Percentiles rank a stretch among this genome's conserved stretches.
Evolutionary conservation across 768 basidiomycete genomes (phyloP).

Genomic region (Dioszegia hungarica): DNA sequence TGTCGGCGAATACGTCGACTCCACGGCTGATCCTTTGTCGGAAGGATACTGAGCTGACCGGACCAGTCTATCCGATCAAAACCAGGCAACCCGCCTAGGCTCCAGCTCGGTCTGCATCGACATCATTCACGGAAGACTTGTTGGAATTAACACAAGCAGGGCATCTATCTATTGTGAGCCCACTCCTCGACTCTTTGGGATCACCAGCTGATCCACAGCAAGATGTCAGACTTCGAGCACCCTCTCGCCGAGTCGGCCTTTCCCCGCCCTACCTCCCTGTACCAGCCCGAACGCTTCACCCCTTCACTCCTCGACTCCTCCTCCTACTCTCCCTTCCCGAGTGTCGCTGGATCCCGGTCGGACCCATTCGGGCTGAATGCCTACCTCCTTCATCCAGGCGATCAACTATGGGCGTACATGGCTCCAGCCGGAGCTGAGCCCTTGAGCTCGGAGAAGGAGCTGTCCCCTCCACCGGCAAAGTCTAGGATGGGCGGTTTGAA

Average conservation of each 20-base stretch:
- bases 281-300: slow-evolving; percentile 16
- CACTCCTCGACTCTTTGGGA: too few species aligned
- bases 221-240: slow-evolving; percentile 1
- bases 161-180: too few species aligned
- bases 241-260: slow-evolving; percentile 8
- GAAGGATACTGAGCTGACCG: too few species aligned
- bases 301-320: slow-evolving; percentile 24
- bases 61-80: too few species aligned
- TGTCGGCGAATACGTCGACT: too few species aligned
- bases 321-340: slow-evolving; percentile 38
- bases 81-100: too few species aligned
- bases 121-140: too few species aligned
- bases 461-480: not conserved
- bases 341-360: slow-evolving; percentile 21
- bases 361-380: slow-evolving; percentile 40
- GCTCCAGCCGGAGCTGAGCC: slow-evolving; percentile 2
- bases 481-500: slow-evolving; percentile 2
- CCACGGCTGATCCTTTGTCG: too few species aligned
- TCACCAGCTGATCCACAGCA: not conserved
- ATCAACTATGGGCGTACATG: slow-evolving; percentile 27
- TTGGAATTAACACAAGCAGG: too few species aligned
- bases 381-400: slow-evolving; percentile 40
- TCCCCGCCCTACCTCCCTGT: slow-evolving; percentile 30
- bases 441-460: not conserved
- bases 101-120: too few species aligned